Evolutionary conservation across 768 basidiomycete species (phyloP).

Genomic region (Mycena vitilis): DNA sequence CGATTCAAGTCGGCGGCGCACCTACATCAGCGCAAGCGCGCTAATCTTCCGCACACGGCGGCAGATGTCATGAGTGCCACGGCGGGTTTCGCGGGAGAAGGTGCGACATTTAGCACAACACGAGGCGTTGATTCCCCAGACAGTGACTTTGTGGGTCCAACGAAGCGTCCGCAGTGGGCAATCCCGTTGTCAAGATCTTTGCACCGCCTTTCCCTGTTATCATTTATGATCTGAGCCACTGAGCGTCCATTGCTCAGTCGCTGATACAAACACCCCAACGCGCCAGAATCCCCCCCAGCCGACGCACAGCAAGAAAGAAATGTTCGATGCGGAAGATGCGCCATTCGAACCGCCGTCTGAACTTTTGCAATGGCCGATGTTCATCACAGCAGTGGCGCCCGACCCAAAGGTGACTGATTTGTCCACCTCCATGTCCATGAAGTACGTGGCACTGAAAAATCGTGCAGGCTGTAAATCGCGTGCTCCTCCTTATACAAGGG

Average conservation of each 20-base stretch:
- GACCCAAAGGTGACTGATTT: background rate
- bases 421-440: no score
- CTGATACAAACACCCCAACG: background rate
- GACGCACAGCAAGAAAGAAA: background rate
- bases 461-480: background rate
- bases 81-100: background rate
- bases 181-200: background rate
- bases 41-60: background rate
- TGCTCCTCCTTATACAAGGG: conserved; percentile 8
- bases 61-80: background rate
- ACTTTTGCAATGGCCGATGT: conserved; percentile 10
- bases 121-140: background rate
- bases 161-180: background rate
- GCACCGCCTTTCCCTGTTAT: background rate
- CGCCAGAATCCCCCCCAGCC: background rate
- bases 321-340: background rate
- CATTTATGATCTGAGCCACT: background rate
- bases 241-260: background rate
- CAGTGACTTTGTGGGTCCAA: background rate
- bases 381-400: background rate
- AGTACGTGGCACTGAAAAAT: background rate
- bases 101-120: background rate
- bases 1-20: no score
- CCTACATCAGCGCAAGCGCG: background rate
- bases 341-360: conserved; percentile 5